Base-by-base conservation (phyloP, 192 early-diverging fungal genomes). In the Backusella morwellensis region DNA sequence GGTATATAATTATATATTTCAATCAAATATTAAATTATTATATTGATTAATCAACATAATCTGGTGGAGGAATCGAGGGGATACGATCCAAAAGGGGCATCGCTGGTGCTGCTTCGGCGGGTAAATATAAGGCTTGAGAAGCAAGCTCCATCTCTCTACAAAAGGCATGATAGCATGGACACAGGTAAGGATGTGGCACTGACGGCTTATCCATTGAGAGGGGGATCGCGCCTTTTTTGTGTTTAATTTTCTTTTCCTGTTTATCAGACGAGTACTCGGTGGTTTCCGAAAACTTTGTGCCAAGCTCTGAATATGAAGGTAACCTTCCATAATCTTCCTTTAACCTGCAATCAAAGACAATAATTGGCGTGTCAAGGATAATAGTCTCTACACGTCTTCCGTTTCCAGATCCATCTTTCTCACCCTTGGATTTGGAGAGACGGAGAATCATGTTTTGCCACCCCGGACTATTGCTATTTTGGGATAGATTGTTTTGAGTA, bases 291-390 rank as follows among this genome's bases (percentile, higher is more conserved):
- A 19, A 66, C 68, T 41, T 74, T 56, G 40, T 23, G 21, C 73
- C 52, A 36, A 73, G 59, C 59, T 81, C 76, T 44, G 42, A 73
- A 32, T 81, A 81, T 2, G 80, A 77, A 19, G 80, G 80, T 26
- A 81, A 59, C 19, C 66, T 26, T 5, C 76, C 80, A 77, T 77
- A 81, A 29, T 81, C 80, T 52, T 81, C 80, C 19, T 81, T 81
- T 3, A 81, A 68, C 0, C 80, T 66, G 23, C 80, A 81, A 26
- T 81, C 80, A 38, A 77, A 75, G 6, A 81, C 76, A 8, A 67
- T 74, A 52, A 77, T 71, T 12, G 73, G 59, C 21, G 70, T 66
- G 2, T 75, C 80, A 19, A 81, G 35, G 9, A 38, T 32, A 17
- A 81, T 77, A 4, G 47, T 67, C n/a, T 77, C 73, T 19, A 34